Percentiles rank a stretch among this genome's conserved stretches.
Evolutionary conservation across 495 filamentous ascomycete genomes (phyloP).

Genomic region (Trichoderma reesei): DNA sequence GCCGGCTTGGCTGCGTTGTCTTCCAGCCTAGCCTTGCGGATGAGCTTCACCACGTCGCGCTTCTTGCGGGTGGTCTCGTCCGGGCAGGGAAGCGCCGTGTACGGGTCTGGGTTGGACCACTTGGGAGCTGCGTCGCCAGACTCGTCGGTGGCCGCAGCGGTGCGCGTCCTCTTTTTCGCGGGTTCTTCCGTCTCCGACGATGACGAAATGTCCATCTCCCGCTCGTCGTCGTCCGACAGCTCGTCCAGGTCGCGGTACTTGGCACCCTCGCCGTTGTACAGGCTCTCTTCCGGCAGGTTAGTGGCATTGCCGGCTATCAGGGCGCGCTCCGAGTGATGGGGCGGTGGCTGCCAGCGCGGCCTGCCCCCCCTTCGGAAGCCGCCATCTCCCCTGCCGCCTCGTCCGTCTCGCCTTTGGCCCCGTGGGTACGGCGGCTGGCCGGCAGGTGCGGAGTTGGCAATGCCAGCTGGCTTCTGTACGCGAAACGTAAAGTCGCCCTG

Average conservation of each 20-base stretch:
- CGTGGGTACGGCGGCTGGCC: slow-evolving; percentile 11
- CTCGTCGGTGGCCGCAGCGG: slow-evolving; percentile 19
- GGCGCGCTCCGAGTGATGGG: slow-evolving; percentile 28
- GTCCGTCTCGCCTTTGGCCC: slow-evolving; percentile 8
- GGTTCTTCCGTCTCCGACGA: slow-evolving; percentile 40
- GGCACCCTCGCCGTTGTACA: slow-evolving; percentile 26
- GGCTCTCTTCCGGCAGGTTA: slow-evolving; percentile 23
- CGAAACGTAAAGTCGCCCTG: slow-evolving; percentile 39
- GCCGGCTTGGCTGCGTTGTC: slow-evolving; percentile 41
- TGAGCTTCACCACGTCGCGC: slow-evolving; percentile 75
- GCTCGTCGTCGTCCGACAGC: slow-evolving; percentile 64
- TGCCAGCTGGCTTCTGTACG: slow-evolving; percentile 29
- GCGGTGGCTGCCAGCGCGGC: slow-evolving; percentile 14
- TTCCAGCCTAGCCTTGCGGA: slow-evolving; percentile 69
- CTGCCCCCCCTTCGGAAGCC: slow-evolving; percentile 10
- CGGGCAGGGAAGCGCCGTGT: slow-evolving; percentile 68
- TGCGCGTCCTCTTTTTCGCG: slow-evolving; percentile 33
- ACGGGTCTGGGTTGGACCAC: slow-evolving; percentile 93
- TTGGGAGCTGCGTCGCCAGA: slow-evolving; percentile 47
- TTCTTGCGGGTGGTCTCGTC: slow-evolving; percentile 54
- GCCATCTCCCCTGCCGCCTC: slow-evolving; percentile 16
- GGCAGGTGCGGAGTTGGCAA: slow-evolving; percentile 17
- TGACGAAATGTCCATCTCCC: slow-evolving; percentile 49
- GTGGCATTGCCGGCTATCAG: slow-evolving; percentile 27
- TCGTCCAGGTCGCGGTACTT: slow-evolving; percentile 44